These are phyloP conservation scores for Candida railenensis DNA, from an alignment of 805 yeast genomes.

Conservation along the genomic window DNA sequence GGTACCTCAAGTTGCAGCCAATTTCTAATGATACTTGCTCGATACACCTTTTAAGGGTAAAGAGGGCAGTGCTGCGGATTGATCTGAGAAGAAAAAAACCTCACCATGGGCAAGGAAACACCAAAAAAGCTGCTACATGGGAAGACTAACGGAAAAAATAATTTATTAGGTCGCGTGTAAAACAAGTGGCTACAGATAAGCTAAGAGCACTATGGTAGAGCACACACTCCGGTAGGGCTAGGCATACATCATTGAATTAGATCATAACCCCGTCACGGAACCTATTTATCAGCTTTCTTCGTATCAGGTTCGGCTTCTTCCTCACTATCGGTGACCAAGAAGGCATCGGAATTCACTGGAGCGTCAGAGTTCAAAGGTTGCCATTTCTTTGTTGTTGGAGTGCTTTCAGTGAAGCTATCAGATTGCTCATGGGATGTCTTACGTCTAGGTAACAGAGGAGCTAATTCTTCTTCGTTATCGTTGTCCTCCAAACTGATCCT, in stretches of 20 bases:
- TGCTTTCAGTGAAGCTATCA: conserved; percentile 6
- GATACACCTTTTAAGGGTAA: background rate
- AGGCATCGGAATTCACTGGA: conserved; percentile 43
- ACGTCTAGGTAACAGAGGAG: conserved; percentile 18
- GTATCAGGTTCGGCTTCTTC: conserved; percentile 24
- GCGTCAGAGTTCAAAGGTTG: conserved; percentile 37
- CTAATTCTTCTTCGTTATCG: conserved; percentile 17
- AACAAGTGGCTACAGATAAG: background rate
- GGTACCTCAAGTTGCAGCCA: background rate
- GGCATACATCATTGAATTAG: too few relatives aligned
- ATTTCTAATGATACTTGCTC: background rate
- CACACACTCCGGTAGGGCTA: too few relatives aligned
- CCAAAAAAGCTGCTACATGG: background rate
- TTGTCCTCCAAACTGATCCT: conserved; percentile 43
- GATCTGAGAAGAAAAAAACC: background rate
- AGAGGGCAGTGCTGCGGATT: background rate
- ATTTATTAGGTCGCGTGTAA: background rate
- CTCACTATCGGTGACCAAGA: conserved; percentile 43
- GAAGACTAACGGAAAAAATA: background rate
- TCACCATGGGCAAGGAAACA: background rate
- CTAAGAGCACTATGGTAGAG: too few relatives aligned
- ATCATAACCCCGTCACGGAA: too few relatives aligned
- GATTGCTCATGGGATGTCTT: conserved; percentile 3
- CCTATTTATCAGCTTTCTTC: conserved; percentile 3
- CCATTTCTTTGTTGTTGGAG: conserved; percentile 26